Conservation (phyloP, 2,329 filamentous ascomycete genomes). For the Trichoderma pleuroti region DNA sequence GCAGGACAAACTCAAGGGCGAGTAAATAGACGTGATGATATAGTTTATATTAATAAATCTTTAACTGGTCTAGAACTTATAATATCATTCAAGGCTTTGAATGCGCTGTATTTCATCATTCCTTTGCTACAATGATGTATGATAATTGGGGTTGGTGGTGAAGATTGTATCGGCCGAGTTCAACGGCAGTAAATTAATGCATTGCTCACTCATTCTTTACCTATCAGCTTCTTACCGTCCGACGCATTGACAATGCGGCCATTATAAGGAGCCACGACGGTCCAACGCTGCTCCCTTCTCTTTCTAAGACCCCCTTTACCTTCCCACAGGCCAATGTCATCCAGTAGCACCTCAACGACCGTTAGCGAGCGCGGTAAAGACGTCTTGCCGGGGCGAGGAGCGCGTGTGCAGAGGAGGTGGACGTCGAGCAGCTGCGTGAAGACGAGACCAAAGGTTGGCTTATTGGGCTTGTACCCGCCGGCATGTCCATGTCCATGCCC, state of each 20-base stretch:
- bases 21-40: constrained; percentile 38
- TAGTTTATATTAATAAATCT: background rate
- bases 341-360: constrained; percentile 50
- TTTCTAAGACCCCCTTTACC: constrained; percentile 29
- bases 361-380: constrained; percentile 33
- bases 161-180: background rate
- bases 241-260: constrained; percentile 42
- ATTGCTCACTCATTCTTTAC: background rate
- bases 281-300: constrained; percentile 54
- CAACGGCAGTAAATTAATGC: background rate
- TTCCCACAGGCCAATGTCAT: constrained; percentile 48
- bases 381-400: constrained; percentile 32
- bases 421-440: constrained; percentile 54
- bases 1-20: constrained; percentile 68
- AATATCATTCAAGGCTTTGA: background rate
- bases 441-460: constrained; percentile 51
- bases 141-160: background rate
- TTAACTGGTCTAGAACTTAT: background rate
- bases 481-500: constrained; percentile 27
- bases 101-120: background rate
- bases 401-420: constrained; percentile 48
- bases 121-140: background rate
- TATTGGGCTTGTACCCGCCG: constrained; percentile 34
- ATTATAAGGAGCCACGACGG: constrained; percentile 42
- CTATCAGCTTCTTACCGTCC: background rate